Conservation (phyloP, 805 yeast species). For the Candida hungchunana region DNA sequence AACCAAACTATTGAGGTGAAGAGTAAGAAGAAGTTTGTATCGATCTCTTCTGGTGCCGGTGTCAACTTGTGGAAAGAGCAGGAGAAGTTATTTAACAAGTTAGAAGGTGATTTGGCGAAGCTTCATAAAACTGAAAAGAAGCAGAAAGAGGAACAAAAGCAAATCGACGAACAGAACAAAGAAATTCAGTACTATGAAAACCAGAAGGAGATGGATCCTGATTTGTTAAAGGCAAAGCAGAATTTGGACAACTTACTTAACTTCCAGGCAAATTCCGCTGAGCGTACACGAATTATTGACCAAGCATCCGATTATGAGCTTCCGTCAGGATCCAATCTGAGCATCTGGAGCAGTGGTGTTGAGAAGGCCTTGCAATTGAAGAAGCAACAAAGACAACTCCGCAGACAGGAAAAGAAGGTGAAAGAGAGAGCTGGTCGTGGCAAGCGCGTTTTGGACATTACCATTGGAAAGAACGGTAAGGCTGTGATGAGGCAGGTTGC, state of each 20-base stretch:
- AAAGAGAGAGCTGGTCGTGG: constrained; percentile 67
- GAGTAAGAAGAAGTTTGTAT: constrained; percentile 34
- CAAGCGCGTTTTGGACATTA: constrained; percentile 69
- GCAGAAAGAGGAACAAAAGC: constrained; percentile 32
- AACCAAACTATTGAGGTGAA: constrained; percentile 4
- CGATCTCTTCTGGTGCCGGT: constrained; percentile 56
- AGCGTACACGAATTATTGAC: constrained; percentile 88
- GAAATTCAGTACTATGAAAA: constrained; percentile 42
- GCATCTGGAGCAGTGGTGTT: constrained; percentile 76
- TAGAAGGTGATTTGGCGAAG: constrained; percentile 46
- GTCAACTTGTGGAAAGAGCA: constrained; percentile 65
- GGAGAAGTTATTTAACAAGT: constrained; percentile 54
- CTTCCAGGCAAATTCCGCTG: constrained; percentile 83
- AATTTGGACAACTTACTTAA: constrained; percentile 68
- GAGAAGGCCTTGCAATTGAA: constrained; percentile 87
- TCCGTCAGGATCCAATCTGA: constrained; percentile 45
- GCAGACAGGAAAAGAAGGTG: constrained; percentile 59
- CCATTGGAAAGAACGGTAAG: constrained; percentile 71
- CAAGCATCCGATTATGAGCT: constrained; percentile 85
- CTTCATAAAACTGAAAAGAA: constrained; percentile 32
- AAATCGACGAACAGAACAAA: constrained; percentile 37
- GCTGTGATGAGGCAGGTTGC: constrained; percentile 47
- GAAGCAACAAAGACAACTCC: constrained; percentile 71
- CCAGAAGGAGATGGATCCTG: constrained; percentile 45
- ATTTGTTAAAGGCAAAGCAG: constrained; percentile 63